Conservation (phyloP, 2,329 filamentous ascomycete species). For the Aspergillus niger region DNA sequence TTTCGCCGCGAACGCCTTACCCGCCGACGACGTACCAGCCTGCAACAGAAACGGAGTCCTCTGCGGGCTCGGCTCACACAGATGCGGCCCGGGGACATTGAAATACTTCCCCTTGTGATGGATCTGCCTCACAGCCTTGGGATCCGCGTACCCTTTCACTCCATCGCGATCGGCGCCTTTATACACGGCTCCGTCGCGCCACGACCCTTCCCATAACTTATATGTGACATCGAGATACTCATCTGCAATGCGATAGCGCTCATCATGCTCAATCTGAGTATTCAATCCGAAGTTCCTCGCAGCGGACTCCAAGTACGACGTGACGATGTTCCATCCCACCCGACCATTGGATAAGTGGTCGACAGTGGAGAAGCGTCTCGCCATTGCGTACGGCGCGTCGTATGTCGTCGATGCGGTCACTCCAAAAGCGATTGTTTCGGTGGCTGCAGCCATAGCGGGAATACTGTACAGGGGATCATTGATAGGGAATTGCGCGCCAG, state of each 20-base stretch:
- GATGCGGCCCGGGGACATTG: constrained; percentile 47
- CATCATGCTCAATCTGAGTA: constrained; percentile 52
- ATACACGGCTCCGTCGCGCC: constrained; percentile 47
- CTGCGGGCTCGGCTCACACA: constrained; percentile 49
- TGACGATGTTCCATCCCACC: constrained; percentile 58
- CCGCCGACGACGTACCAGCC: constrained; percentile 50
- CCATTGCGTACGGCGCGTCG: constrained; percentile 57
- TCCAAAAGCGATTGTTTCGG: constrained; percentile 52
- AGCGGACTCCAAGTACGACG: constrained; percentile 51
- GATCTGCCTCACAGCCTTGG: constrained; percentile 39
- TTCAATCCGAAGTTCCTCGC: constrained; percentile 51
- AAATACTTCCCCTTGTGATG: constrained; percentile 47
- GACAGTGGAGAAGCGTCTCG: constrained; percentile 56
- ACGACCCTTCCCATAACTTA: constrained; percentile 57
- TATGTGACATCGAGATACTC: constrained; percentile 52
- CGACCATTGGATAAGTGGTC: constrained; percentile 56
- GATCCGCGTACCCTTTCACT: constrained; percentile 34
- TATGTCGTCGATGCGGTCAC: constrained; percentile 59
- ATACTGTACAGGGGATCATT: constrained; percentile 47
- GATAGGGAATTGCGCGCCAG: constrained; percentile 47
- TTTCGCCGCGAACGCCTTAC: constrained; percentile 49
- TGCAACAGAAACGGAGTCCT: constrained; percentile 53
- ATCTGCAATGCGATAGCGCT: constrained; percentile 52
- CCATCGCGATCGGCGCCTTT: constrained; percentile 12
- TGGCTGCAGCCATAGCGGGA: constrained; percentile 51